Base-by-base conservation (phyloP, 2,329 filamentous ascomycete species). In the Monilinia fructigena region DNA sequence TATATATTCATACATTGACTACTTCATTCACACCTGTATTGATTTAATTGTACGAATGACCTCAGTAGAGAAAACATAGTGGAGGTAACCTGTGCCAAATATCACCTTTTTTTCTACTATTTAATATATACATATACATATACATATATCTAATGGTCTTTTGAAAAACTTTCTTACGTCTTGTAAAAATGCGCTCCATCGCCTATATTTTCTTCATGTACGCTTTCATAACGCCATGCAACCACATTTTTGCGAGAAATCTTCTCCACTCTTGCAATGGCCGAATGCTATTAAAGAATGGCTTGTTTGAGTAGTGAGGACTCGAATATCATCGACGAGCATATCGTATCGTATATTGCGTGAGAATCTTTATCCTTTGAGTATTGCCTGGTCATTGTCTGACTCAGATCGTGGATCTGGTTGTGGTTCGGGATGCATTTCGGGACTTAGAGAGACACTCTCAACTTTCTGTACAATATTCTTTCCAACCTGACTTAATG, bases 401-500 rank as follows among this genome's bases (percentile, higher is more conserved):
- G 28, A n/a, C 47, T 47, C 40, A 5, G 23, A 11, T 62, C 5
- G n/a, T 47, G 12, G 31, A 35, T 35, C 23, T 42, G 48, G n/a
- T 47, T 40, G 48, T 4, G 47, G 26, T 31, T 52, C 52, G 28
- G 42, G 4, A 7, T 48, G 26, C 40, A n/a, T 35, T 26, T 55
- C 48, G 8, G 48, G 31, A 47, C 52, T 62, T 18, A 56, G 26
- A 28, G 65, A 55, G 6, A 63, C 59, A 56, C 45, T 54, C 52
- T 63, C 59, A 45, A 63, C 28, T 40, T 53, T 61, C 55, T 63
- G 58, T 50, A 66, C 12, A 26, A 66, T 66, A 4, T 42, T 31
- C 52, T 63, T 66, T 56, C 59, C 68, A 16, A 71, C 70, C 65
- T 65, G 68, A 45, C 72, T 70, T 47, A 75, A 64, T 14, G 68